These are phyloP conservation scores for Auricularia sp. DNA, from an alignment of 768 basidiomycete species.

Conservation along the genomic window DNA sequence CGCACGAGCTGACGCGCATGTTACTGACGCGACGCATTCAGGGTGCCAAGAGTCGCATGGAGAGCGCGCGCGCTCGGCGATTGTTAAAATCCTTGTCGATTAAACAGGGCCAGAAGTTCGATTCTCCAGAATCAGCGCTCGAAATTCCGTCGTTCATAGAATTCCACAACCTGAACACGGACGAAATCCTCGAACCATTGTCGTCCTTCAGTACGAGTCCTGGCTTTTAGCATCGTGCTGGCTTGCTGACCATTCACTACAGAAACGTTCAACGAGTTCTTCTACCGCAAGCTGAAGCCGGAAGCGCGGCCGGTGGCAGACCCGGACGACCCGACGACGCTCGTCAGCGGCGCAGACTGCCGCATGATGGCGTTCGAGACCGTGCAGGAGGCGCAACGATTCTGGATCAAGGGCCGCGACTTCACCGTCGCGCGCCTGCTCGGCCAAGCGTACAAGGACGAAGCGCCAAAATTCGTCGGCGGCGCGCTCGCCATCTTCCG, in stretches of 20 bases:
- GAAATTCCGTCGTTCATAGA: constrained; percentile 85
- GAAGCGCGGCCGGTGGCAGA: constrained; percentile 65
- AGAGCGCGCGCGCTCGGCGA: constrained; percentile 70
- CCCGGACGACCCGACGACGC: constrained; percentile 62
- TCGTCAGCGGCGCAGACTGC: constrained; percentile 91
- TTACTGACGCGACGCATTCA: constrained; percentile 15
- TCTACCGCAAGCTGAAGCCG: constrained; percentile 84
- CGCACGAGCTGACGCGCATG: neutral
- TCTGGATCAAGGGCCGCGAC: constrained; percentile 98
- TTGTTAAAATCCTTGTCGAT: constrained; percentile 82
- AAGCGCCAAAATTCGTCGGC: constrained; percentile 61
- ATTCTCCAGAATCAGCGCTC: constrained; percentile 69
- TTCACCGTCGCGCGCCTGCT: constrained; percentile 75
- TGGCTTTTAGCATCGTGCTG: neutral
- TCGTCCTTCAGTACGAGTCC: constrained; percentile 63
- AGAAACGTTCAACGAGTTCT: constrained; percentile 93
- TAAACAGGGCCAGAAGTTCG: constrained; percentile 92
- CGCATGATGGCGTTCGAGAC: constrained; percentile 92
- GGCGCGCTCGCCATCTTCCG: constrained; percentile 87
- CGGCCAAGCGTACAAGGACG: constrained; percentile 63
- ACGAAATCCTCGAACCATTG: constrained; percentile 77
- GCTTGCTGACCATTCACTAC: neutral
- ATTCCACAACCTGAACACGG: constrained; percentile 76
- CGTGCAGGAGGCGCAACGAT: constrained; percentile 69
- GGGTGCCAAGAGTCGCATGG: constrained; percentile 83